A percentile compares a stretch with the other conserved stretches of the same genome.
phyloP scores from a whole-genome alignment of 192 early-diverging fungal species.

The Dissophora globulifera region DNA sequence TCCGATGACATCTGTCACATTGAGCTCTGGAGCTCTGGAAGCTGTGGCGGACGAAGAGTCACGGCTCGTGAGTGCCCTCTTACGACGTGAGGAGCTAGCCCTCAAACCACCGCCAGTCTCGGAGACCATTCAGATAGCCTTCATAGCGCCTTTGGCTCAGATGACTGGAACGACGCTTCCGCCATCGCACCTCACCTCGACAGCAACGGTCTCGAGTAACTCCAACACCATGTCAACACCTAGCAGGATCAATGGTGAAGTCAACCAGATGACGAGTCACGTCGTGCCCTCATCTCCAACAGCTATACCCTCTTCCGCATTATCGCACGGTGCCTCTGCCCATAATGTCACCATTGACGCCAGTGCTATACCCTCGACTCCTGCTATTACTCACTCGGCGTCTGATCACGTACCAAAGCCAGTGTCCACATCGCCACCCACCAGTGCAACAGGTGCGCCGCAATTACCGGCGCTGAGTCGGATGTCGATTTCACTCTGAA shows the following conservation, averaged over 20 bases:
- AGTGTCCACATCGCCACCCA: background rate
- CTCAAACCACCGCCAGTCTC: conserved; percentile 4
- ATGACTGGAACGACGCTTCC: background rate
- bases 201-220: conserved; percentile 4
- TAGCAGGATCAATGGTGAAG: background rate
- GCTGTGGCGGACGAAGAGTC: conserved; percentile 10
- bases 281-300: background rate
- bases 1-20: background rate
- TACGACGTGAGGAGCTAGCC: conserved; percentile 23
- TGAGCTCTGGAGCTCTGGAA: background rate
- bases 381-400: background rate
- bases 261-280: background rate
- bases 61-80: conserved; percentile 30
- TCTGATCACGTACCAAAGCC: background rate
- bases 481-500: conserved; percentile 2
- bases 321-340: background rate
- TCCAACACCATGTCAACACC: conserved; percentile 2
- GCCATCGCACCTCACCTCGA: conserved; percentile 16
- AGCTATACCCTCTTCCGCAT: background rate
- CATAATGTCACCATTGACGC: background rate
- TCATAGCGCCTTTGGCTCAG: background rate
- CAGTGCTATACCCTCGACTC: background rate
- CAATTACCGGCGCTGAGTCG: conserved; percentile 7
- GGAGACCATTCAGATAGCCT: background rate
- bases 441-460: conserved; percentile 9